Percentiles rank a stretch among this genome's conserved stretches.
phyloP scores from a whole-genome alignment of 495 filamentous ascomycete species.

The Xylaria acuta region DNA sequence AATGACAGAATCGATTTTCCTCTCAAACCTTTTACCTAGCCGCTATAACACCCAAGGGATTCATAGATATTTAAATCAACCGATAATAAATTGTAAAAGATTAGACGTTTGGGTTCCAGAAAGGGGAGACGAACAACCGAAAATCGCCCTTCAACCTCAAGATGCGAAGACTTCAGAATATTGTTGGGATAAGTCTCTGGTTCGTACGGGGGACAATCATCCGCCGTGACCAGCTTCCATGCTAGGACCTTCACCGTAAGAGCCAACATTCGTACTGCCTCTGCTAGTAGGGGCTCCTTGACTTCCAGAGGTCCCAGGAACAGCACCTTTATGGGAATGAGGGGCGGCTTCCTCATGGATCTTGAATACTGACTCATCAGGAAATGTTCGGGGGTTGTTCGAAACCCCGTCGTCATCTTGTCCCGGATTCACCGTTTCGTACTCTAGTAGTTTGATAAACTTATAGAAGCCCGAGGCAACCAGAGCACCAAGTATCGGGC shows the following conservation, averaged over 20 bases:
- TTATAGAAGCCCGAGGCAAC: constrained; percentile 73
- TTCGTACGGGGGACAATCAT: not conserved
- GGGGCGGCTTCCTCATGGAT: not conserved
- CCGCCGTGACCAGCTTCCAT: constrained; percentile 10
- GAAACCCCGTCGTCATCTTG: constrained; percentile 36
- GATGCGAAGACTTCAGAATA: not conserved
- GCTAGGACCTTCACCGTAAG: constrained; percentile 17
- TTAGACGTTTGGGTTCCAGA: not conserved
- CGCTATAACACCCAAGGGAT: not conserved
- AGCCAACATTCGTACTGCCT: constrained; percentile 7
- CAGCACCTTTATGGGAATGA: not conserved
- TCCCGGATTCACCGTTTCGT: constrained; percentile 72
- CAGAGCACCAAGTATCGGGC: constrained; percentile 61
- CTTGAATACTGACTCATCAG: not conserved
- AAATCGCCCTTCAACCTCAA: not conserved
- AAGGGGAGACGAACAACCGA: too few relatives aligned
- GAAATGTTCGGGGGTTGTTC: not conserved
- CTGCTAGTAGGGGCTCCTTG: constrained; percentile 10
- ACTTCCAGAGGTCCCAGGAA: not conserved
- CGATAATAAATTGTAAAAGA: not conserved
- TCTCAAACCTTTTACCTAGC: not conserved
- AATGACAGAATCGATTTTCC: not conserved
- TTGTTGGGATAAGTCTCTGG: not conserved
- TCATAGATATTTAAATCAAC: not conserved
- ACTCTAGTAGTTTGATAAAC: constrained; percentile 70